Conservation (phyloP, 1,284 basidiomycete genomes). For the Ustilago cynodontis region DNA sequence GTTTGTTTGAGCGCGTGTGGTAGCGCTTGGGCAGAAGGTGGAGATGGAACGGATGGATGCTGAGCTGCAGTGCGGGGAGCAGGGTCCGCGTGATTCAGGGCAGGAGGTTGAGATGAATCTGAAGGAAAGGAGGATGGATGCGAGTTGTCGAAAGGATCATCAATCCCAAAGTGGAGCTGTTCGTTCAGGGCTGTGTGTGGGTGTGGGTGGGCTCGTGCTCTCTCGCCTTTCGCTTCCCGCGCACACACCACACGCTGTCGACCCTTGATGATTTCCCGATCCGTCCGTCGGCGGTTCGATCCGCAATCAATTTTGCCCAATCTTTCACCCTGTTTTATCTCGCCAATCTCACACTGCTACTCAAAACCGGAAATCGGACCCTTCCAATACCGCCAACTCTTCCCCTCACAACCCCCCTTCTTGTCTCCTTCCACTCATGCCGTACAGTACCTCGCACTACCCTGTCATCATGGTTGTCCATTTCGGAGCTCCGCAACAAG, state of each 20-base stretch:
- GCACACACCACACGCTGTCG: neutral
- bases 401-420: neutral
- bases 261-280: conserved; percentile 1
- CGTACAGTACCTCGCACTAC: neutral
- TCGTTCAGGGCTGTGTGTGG: no score
- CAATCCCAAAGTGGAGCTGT: neutral
- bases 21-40: neutral
- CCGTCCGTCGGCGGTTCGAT: conserved; percentile 15
- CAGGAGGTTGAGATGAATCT: neutral
- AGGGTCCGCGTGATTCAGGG: no score
- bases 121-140: neutral
- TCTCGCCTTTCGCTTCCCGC: neutral
- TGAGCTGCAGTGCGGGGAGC: neutral
- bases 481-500: neutral
- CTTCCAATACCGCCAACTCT: conserved; percentile 7
- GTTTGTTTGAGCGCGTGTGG: no score
- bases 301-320: neutral
- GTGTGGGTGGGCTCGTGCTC: conserved; percentile 6
- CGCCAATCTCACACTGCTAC: neutral
- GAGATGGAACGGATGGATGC: neutral
- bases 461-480: neutral
- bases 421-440: no score
- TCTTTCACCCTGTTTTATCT: neutral
- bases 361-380: neutral
- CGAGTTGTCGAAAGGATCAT: neutral